phyloP scores from a whole-genome alignment of 1,284 basidiomycete species.

The Moniliophthora roreri region DNA sequence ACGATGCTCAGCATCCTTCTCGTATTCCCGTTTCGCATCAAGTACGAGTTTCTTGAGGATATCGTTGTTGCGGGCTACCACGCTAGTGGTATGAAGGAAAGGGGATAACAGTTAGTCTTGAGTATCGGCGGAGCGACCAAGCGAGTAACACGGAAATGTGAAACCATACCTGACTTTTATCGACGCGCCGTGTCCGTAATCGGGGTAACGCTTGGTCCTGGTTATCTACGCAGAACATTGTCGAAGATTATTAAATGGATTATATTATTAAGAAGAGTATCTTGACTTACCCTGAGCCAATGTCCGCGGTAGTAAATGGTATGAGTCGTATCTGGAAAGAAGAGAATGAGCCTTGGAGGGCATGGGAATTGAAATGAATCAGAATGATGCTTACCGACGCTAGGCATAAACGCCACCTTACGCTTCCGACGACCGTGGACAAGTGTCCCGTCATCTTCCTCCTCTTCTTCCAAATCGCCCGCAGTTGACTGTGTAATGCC shows the following conservation, averaged over 20 bases:
- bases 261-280: slow-evolving; percentile 2
- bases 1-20: slow-evolving; percentile 84
- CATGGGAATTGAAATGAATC: slow-evolving; percentile 21
- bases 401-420: slow-evolving; percentile 75
- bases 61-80: slow-evolving; percentile 82
- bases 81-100: slow-evolving; percentile 42
- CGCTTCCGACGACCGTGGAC: slow-evolving; percentile 70
- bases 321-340: slow-evolving; percentile 69
- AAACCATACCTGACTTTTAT: slow-evolving; percentile 72
- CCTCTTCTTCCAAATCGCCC: slow-evolving; percentile 78
- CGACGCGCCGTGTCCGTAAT: slow-evolving; percentile 65
- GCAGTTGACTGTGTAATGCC: slow-evolving; percentile 64
- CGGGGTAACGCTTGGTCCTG: slow-evolving; percentile 71
- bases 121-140: slow-evolving; percentile 14
- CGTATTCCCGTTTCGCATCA: slow-evolving; percentile 82
- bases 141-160: slow-evolving; percentile 16
- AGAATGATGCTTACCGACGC: slow-evolving; percentile 54
- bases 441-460: slow-evolving; percentile 55
- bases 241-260: background rate
- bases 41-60: slow-evolving; percentile 81
- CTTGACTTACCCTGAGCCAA: slow-evolving; percentile 68
- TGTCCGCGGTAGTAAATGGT: slow-evolving; percentile 72
- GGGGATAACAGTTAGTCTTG: background rate
- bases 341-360: slow-evolving; percentile 19
- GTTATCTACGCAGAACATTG: slow-evolving; percentile 57